A percentile compares a stretch with the other conserved stretches of the same genome.
Evolutionary conservation across 345 rosid species (phyloP).

Genomic region (Salix brachista): DNA sequence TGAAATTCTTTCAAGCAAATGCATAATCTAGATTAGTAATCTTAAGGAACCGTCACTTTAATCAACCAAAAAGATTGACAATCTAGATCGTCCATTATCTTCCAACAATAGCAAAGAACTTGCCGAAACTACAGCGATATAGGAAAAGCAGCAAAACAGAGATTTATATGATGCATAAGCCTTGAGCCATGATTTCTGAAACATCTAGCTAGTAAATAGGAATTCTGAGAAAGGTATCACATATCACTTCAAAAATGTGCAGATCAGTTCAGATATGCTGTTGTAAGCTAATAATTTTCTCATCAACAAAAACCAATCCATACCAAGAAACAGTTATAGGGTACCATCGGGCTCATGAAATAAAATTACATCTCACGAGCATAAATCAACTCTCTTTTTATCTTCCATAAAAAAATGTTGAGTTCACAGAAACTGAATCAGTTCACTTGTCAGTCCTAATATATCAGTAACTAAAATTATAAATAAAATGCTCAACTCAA

Average conservation of each 20-base stretch:
- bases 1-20: background rate
- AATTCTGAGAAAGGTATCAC: background rate
- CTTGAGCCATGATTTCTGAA: background rate
- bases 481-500: slow-evolving; percentile 21
- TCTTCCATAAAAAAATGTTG: slow-evolving; percentile 10
- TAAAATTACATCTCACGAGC: slow-evolving; percentile 17
- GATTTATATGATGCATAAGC: background rate
- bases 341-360: background rate
- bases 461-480: slow-evolving; percentile 11
- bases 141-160: background rate
- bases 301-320: background rate
- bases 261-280: background rate
- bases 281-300: background rate
- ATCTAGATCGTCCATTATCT: background rate
- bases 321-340: background rate
- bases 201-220: background rate
- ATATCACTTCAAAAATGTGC: background rate
- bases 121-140: background rate
- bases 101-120: background rate
- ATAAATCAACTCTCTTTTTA: slow-evolving; percentile 17
- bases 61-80: background rate
- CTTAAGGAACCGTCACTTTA: background rate
- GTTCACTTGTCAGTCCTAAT: slow-evolving; percentile 29
- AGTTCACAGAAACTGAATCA: slow-evolving; percentile 18
- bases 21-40: background rate